Evolutionary conservation across 1,139 yeast genomes (phyloP), one percentile per base, ranked within the genome.

Genomic region (Debaryomyces sp.): DNA sequence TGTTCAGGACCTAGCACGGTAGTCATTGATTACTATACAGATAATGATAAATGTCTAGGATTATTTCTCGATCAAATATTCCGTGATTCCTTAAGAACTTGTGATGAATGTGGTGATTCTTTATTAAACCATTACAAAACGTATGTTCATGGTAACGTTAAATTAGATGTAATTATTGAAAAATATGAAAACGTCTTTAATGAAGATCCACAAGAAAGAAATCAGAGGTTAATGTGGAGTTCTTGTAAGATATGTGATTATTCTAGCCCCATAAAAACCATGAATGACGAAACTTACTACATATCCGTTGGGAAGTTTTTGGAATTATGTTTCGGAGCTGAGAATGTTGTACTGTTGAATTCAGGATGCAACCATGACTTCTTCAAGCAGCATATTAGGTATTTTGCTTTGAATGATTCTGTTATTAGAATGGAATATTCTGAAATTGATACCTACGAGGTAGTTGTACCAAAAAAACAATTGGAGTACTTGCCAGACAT

Each of bases 301-400:
- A 85, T 86, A 54, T 92, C 98, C 0, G 84, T 95, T 64, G 99
- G 99, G 0, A 95, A 94, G 62, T 95, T 89, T 61, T 73, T 95
- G 41, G 98, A 95, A 67, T 70, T 92, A 24, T 76, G 87, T 36
- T 92, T 91, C 61, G 91, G 96, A 87, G 90, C 96, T 45, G 66
- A 71, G 27, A 67, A 71, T 49, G 73, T 76, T 64, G 71, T 77
- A 26, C 42, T 58, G 27, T 49, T 50, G 23, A 48, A 48, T 41
- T 54, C 64, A 41, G 62, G 58, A 21, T 95, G 99, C 64, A 66
- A 75, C 1, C 97, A 94, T 64, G 89, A 89, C 59, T 84, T 87
- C 50, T 87, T 89, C 57, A 81, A 84, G 44, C 89, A 86, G 53
- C 96, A 91, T 63, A 82, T 87, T 15, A 81, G 94, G 54, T 91